Conservation (phyloP, 2,329 filamentous ascomycete genomes). For the Alternaria arbusti region DNA sequence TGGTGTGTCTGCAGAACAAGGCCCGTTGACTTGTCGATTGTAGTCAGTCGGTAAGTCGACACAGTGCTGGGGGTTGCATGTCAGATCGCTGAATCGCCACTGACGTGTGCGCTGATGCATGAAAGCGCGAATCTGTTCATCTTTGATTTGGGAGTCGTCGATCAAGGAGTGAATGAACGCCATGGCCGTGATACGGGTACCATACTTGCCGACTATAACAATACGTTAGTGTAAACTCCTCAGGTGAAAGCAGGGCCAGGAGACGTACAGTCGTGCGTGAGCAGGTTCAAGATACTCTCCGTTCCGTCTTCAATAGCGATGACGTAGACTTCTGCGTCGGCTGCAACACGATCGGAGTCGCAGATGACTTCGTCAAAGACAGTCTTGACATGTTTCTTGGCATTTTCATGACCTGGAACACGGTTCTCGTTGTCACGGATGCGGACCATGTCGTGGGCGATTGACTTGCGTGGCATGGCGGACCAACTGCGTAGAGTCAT, state of each 20-base stretch:
- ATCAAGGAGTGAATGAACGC: conserved; percentile 36
- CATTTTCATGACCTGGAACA: conserved; percentile 65
- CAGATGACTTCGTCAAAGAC: conserved; percentile 70
- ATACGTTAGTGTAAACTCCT: conserved; percentile 7
- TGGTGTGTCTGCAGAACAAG: background rate
- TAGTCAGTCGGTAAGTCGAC: conserved; percentile 32
- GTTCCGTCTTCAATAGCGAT: conserved; percentile 74
- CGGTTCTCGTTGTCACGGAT: conserved; percentile 64
- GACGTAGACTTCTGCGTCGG: conserved; percentile 68
- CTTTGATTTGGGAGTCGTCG: conserved; percentile 29
- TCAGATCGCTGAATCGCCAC: conserved; percentile 35
- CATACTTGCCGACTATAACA: conserved; percentile 33
- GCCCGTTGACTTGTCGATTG: background rate
- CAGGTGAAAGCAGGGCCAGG: background rate
- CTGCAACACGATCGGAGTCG: conserved; percentile 50
- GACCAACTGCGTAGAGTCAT: conserved; percentile 66
- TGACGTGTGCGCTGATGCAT: conserved; percentile 41
- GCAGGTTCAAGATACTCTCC: conserved; percentile 62
- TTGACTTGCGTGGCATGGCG: conserved; percentile 65
- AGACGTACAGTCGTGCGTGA: conserved; percentile 62
- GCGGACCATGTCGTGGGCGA: conserved; percentile 62
- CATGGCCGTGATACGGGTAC: conserved; percentile 37
- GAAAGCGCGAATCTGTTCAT: conserved; percentile 35
- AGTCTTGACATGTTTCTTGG: conserved; percentile 67
- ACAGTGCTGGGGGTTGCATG: conserved; percentile 25